phyloP scores from a whole-genome alignment of 1,284 basidiomycete genomes.

The Cutaneotrichosporon cavernicola region DNA sequence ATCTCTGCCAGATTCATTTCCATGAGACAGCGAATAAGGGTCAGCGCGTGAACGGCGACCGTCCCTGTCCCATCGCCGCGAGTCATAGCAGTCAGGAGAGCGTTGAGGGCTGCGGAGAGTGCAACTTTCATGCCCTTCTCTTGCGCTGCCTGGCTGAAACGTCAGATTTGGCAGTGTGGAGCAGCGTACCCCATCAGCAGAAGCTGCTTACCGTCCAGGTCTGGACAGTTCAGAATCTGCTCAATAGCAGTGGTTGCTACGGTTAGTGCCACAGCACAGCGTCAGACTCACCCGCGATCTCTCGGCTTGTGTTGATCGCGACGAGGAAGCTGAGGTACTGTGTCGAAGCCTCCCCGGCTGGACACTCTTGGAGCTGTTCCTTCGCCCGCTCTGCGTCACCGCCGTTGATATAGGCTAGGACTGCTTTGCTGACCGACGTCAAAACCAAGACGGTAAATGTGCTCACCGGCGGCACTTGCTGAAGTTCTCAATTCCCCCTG shows the following conservation, averaged over 20 bases:
- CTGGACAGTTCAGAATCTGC: slow-evolving; percentile 23
- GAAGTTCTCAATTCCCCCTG: slow-evolving; percentile 8
- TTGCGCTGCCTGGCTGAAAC: slow-evolving; percentile 11
- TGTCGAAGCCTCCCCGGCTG: slow-evolving; percentile 21
- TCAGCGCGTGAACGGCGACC: slow-evolving; percentile 10
- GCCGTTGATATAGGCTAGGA: slow-evolving; percentile 12
- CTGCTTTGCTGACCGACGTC: slow-evolving; percentile 16
- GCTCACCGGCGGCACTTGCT: slow-evolving; percentile 17
- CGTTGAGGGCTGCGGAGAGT: background rate
- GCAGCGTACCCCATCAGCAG: slow-evolving; percentile 24
- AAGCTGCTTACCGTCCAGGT: slow-evolving; percentile 26
- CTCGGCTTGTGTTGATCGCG: slow-evolving; percentile 15
- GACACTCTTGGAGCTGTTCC: slow-evolving; percentile 16
- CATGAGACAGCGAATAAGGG: slow-evolving; percentile 16
- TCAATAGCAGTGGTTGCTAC: slow-evolving; percentile 18
- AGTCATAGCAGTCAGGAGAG: slow-evolving; percentile 2
- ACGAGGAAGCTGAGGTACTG: slow-evolving; percentile 29
- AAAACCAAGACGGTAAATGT: background rate
- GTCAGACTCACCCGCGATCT: slow-evolving; percentile 3
- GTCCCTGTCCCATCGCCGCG: background rate
- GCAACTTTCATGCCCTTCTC: slow-evolving; percentile 15
- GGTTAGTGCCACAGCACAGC: background rate
- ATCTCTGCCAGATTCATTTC: slow-evolving; percentile 13
- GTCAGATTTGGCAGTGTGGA: background rate
- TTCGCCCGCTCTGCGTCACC: slow-evolving; percentile 4